Evolutionary conservation across 176 grass and related monocot species (phyloP).

Genomic region (Oryza longistaminata): DNA sequence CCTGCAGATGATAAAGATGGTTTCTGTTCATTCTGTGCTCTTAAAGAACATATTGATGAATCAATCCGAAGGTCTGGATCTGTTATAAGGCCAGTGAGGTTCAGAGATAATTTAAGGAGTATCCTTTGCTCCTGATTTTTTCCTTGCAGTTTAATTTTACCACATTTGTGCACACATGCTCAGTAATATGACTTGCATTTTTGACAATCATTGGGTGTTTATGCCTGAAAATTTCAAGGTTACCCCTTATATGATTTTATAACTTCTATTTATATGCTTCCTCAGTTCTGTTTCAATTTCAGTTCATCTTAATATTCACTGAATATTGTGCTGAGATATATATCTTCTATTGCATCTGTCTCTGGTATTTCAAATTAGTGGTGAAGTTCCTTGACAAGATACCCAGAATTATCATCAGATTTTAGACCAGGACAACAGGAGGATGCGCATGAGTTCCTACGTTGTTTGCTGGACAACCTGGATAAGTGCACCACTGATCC

Average conservation of each 20-base stretch:
- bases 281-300: neutral
- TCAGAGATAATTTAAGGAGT: slow-evolving; percentile 83
- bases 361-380: neutral
- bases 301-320: neutral
- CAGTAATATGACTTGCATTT: neutral
- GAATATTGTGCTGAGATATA: neutral
- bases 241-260: neutral
- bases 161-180: neutral
- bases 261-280: neutral
- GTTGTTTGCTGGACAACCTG: slow-evolving; percentile 77
- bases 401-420: slow-evolving; percentile 73
- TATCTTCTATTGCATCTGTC: neutral
- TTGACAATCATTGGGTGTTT: neutral
- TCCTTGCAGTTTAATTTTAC: slow-evolving; percentile 1
- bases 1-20: slow-evolving; percentile 55
- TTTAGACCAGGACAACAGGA: slow-evolving; percentile 75
- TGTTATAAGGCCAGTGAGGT: slow-evolving; percentile 57
- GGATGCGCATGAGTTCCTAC: slow-evolving; percentile 89
- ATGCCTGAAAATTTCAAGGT: neutral
- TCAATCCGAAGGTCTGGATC: slow-evolving; percentile 59
- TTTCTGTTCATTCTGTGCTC: slow-evolving; percentile 83
- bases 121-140: slow-evolving; percentile 64
- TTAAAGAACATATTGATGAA: slow-evolving; percentile 65
- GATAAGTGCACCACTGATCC: slow-evolving; percentile 59
- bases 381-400: slow-evolving; percentile 52